Base-by-base conservation (phyloP, 192 early-diverging fungal genomes). In the Gaertneriomyces semiglobifer region DNA sequence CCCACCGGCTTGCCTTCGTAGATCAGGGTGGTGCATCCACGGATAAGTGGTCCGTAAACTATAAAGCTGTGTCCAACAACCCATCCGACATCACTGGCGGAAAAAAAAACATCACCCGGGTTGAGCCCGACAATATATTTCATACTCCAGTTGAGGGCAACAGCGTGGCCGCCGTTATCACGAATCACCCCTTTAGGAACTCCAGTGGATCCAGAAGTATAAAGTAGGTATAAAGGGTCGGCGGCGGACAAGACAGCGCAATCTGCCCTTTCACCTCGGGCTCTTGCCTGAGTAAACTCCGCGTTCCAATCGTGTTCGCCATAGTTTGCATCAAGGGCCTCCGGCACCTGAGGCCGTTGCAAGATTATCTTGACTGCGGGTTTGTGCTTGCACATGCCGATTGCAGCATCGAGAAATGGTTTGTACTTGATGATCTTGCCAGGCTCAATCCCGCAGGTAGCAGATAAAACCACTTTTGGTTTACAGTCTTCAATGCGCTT, bases 81-180 rank as follows among this genome's bases (percentile, higher is more conserved):
- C 93, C 92, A 95, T 44, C 92, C 92, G 64, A 93, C 87, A 70
- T 95, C 93, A 68, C 85, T 88, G 7, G 91, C 87, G 6, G 88
- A 81, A 70, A 92, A 93, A 56, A 93, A 81, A 20, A 84, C 81
- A 25, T 93, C 91, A 5, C 91, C 88, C 7, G 86, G 84, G n/a
- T 74, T 71, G 52, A 90, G 59, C 6, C 88, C 87, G 63, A 90
- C 86, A 53, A 94, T 80, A 67, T 87, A 79, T 53, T 86, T 73
- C 80, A 90, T 87, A 12, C 87, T 84, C 68, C 83, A 92, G 39
- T 73, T 74, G 42, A 90, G 73, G 44, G 84, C 81, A 8, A 92
- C 88, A 0, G 86, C 87, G 69, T 93, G 88, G 5, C 91, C 90
- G 1, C 80, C 80, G 38, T 72, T 71, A 40, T 80, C 78, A 39